A percentile compares a stretch with the other conserved stretches of the same genome.
These are phyloP conservation scores for Aspergillus candidus DNA, from an alignment of 2,329 filamentous ascomycete species.

Conservation along the genomic window DNA sequence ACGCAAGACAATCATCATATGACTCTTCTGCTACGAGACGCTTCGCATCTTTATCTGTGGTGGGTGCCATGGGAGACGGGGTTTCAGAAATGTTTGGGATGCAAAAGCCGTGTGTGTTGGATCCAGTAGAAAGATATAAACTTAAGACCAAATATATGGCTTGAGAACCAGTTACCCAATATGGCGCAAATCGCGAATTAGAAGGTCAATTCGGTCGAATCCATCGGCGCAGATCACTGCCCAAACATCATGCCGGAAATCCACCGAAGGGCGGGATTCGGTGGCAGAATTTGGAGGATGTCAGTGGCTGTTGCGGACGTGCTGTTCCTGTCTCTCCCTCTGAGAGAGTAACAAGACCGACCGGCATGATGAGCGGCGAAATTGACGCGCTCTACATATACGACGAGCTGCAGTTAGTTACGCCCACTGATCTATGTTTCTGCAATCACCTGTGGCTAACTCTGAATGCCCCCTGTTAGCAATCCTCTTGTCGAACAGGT, in stretches of 20 bases:
- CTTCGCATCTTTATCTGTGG: conserved; percentile 54
- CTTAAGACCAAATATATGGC: no score
- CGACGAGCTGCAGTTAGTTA: conserved; percentile 80
- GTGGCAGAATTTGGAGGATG: conserved; percentile 27
- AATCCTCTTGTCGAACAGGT: conserved; percentile 80
- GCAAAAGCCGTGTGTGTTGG: not conserved
- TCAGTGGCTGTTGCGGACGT: conserved; percentile 2
- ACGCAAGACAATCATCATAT: conserved; percentile 62
- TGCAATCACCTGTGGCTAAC: conserved; percentile 11
- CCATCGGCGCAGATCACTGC: no score
- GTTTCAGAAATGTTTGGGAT: not conserved
- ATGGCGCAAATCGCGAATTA: no score
- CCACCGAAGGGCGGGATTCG: conserved; percentile 21
- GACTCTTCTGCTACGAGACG: conserved; percentile 43
- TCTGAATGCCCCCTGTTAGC: conserved; percentile 44
- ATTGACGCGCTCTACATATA: conserved; percentile 96
- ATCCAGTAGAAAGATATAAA: no score
- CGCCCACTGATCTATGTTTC: not conserved
- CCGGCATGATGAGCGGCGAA: conserved; percentile 66
- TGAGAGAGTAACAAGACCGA: conserved; percentile 15
- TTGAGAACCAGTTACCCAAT: no score
- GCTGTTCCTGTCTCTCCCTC: conserved; percentile 14
- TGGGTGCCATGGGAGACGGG: conserved; percentile 35
- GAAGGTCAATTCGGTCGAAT: no score
- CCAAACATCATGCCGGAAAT: conserved; percentile 3